Percentiles rank a stretch among this genome's conserved stretches.
These are phyloP conservation scores for Amanita exitialis DNA, from an alignment of 768 basidiomycete genomes.

Conservation along the genomic window DNA sequence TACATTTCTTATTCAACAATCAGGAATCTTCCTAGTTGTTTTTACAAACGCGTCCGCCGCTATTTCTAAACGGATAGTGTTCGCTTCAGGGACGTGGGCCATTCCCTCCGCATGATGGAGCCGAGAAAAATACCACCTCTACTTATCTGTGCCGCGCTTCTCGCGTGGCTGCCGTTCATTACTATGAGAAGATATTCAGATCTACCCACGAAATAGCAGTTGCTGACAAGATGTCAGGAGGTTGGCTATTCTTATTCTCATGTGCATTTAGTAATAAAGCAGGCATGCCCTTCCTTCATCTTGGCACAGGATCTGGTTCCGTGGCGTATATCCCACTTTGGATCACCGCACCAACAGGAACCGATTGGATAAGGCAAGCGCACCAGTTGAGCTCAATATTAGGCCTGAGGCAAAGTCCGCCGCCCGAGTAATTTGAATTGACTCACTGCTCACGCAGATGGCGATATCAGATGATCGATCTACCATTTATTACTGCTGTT, in stretches of 20 bases:
- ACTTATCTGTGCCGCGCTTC: background rate
- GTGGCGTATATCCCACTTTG: background rate
- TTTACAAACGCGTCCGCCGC: no score
- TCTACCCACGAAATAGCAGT: background rate
- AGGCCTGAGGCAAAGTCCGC: background rate
- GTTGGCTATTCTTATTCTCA: background rate
- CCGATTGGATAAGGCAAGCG: background rate
- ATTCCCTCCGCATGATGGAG: no score
- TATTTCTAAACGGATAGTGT: no score
- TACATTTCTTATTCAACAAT: no score
- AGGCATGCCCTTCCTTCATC: background rate
- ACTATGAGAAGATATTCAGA: background rate
- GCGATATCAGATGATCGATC: background rate
- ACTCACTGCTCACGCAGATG: background rate
- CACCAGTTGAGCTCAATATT: background rate
- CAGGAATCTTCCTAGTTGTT: no score
- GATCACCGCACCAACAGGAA: background rate
- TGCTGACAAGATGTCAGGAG: background rate
- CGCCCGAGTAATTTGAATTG: background rate
- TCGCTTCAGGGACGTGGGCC: conserved; percentile 6
- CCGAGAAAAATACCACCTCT: background rate
- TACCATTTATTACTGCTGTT: background rate
- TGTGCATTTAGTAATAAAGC: background rate
- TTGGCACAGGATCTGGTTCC: background rate
- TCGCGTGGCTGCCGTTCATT: background rate